Percentiles rank a stretch among this genome's conserved stretches.
phyloP scores from a whole-genome alignment of 176 grass and related monocot species.

The Puccinellia tenuiflora region DNA sequence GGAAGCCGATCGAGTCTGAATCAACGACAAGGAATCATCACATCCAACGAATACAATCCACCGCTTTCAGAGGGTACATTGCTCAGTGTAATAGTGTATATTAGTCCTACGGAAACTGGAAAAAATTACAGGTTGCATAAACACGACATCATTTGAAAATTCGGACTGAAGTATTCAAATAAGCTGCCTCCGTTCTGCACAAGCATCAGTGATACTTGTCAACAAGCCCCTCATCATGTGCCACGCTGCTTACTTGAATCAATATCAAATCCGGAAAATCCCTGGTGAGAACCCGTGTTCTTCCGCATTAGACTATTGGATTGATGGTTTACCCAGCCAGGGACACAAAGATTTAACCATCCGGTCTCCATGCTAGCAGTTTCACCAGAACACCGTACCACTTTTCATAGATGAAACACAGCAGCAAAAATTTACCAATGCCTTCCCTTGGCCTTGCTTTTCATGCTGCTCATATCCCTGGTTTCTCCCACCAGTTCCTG shows the following conservation, averaged over 20 bases:
- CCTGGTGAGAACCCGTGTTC: not conserved
- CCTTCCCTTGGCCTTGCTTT: not conserved
- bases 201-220: no score
- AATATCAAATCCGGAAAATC: no score
- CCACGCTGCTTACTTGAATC: no score
- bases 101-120: no score
- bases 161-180: no score
- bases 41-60: not conserved
- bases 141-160: no score
- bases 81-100: no score
- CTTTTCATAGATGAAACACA: not conserved
- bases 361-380: not conserved
- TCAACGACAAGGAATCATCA: not conserved
- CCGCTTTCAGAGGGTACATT: not conserved
- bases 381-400: not conserved
- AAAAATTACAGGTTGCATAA: no score
- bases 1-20: not conserved
- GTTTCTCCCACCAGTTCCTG: slow-evolving; percentile 21
- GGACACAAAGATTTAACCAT: not conserved
- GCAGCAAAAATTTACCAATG: not conserved
- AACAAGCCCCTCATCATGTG: no score
- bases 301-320: not conserved
- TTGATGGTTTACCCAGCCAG: no score
- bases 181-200: no score
- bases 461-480: not conserved